These are phyloP conservation scores for Mucor irregularis DNA, from an alignment of 371 early-diverging fungal species.

Conservation along the genomic window DNA sequence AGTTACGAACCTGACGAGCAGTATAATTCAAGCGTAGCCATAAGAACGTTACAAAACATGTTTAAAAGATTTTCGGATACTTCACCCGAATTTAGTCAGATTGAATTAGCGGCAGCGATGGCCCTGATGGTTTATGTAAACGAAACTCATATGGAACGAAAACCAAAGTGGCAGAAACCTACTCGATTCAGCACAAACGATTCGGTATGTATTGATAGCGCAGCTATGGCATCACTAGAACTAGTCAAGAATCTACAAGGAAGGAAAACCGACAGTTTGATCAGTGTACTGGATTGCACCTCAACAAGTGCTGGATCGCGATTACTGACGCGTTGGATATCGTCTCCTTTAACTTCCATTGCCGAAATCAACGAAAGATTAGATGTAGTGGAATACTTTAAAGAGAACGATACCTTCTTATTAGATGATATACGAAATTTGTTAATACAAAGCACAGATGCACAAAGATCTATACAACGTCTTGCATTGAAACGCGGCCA, in stretches of 20 bases:
- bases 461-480: constrained; percentile 71
- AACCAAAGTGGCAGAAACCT: constrained; percentile 51
- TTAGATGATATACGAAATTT: constrained; percentile 51
- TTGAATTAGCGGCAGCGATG: constrained; percentile 52
- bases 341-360: constrained; percentile 63
- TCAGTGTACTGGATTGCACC: constrained; percentile 73
- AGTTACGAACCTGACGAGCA: constrained; percentile 28
- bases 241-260: constrained; percentile 51
- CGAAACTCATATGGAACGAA: constrained; percentile 51
- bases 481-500: constrained; percentile 66
- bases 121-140: constrained; percentile 59
- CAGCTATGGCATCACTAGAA: constrained; percentile 62
- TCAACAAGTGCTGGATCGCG: constrained; percentile 81
- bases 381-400: constrained; percentile 72
- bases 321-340: constrained; percentile 68
- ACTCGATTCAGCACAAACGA: constrained; percentile 43
- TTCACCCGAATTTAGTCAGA: constrained; percentile 17
- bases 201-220: constrained; percentile 61
- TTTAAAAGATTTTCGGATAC: constrained; percentile 8
- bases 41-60: constrained; percentile 6
- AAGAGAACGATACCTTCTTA: constrained; percentile 39
- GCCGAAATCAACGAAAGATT: constrained; percentile 61
- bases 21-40: constrained; percentile 16
- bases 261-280: constrained; percentile 59
- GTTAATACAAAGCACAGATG: constrained; percentile 64